A percentile compares a stretch with the other conserved stretches of the same genome.
Evolutionary conservation across 2,329 filamentous ascomycete species (phyloP).

Genomic region (Lecanoromycetidae sp.): DNA sequence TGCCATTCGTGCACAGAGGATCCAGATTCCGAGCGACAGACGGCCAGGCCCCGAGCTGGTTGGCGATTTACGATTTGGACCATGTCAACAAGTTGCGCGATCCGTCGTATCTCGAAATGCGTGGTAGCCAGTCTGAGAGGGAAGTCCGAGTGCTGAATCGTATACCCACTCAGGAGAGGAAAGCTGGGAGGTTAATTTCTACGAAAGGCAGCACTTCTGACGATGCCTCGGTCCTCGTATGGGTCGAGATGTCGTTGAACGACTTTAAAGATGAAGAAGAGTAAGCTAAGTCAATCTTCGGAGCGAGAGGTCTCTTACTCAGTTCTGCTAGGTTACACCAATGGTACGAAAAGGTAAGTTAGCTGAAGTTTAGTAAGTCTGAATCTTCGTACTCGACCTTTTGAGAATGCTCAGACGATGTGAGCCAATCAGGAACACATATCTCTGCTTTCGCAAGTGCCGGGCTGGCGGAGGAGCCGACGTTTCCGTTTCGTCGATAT

Average conservation of each 20-base stretch:
- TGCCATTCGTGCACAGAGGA: background rate
- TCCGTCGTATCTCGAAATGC: background rate
- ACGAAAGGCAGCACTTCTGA: background rate
- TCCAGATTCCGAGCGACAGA: background rate
- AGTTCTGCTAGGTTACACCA: background rate
- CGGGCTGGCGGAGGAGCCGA: background rate
- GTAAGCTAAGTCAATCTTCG: background rate
- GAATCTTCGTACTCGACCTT: no score
- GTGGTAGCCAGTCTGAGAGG: background rate
- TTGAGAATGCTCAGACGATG: background rate
- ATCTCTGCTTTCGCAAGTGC: background rate
- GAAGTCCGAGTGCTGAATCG: background rate
- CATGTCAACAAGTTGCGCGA: background rate
- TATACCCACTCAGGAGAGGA: background rate
- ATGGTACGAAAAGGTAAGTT: background rate
- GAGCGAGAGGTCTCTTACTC: background rate
- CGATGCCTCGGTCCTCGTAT: background rate
- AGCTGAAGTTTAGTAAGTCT: no score
- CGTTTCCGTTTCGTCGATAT: background rate
- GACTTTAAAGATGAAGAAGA: background rate
- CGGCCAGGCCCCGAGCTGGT: background rate
- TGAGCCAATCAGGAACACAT: background rate
- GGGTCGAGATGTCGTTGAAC: background rate
- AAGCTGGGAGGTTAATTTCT: background rate
- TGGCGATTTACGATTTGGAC: background rate